These are phyloP conservation scores for Cryptosporidium baileyi DNA, from an alignment of 169 alveolate genomes.

Conservation along the genomic window DNA sequence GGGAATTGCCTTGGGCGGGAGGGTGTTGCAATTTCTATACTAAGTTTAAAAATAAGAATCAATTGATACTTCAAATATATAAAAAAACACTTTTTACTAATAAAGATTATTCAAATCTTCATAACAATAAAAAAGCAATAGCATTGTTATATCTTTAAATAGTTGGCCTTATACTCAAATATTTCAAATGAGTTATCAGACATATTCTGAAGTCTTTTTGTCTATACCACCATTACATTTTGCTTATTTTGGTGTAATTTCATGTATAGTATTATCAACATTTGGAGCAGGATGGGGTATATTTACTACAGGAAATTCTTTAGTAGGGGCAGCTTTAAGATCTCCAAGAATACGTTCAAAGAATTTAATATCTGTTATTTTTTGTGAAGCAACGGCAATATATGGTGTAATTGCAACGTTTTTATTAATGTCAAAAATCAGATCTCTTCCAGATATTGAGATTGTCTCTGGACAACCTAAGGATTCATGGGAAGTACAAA, in stretches of 20 bases:
- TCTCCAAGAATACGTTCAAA: constrained; percentile 99
- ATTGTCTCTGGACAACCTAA: constrained; percentile 71
- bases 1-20: too few relatives aligned
- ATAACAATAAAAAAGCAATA: too few relatives aligned
- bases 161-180: too few relatives aligned
- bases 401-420: constrained; percentile 94
- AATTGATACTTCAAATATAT: too few relatives aligned
- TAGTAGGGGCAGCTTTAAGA: constrained; percentile 98
- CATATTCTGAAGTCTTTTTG: constrained; percentile 51
- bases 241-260: constrained; percentile 91
- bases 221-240: constrained; percentile 59
- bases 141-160: too few relatives aligned
- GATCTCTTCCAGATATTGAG: constrained; percentile 72
- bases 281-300: constrained; percentile 99
- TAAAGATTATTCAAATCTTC: too few relatives aligned
- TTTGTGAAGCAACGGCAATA: constrained; percentile 99
- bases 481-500: constrained; percentile 75
- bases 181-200: constrained; percentile 21
- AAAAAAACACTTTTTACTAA: too few relatives aligned
- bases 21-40: too few relatives aligned
- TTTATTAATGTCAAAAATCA: constrained; percentile 81
- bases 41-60: too few relatives aligned
- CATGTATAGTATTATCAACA: constrained; percentile 90
- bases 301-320: constrained; percentile 95
- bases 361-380: constrained; percentile 96